Evolutionary conservation across 2,329 filamentous ascomycete genomes (phyloP), one percentile per base, ranked within the genome.

Genomic region (Trichoderma sp.): DNA sequence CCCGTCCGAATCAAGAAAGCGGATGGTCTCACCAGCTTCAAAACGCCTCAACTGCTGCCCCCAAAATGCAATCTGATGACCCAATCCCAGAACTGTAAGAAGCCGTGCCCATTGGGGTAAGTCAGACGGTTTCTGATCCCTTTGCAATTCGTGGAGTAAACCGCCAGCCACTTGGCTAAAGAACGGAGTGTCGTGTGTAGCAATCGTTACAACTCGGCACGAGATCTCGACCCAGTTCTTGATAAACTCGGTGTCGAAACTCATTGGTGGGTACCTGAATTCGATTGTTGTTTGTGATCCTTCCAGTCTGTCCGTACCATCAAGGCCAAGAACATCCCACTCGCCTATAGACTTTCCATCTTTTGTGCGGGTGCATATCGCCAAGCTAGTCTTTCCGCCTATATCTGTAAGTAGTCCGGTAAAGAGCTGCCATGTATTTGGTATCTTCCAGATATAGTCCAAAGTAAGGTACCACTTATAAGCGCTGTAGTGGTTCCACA

Each of bases 251-350:
- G 74, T 67, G 29, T 81, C 78, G 53, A 82, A 82, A 12, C 76
- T 80, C 78, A 79, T 79, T n/a, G 80, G 80, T 1, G 79, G 73
- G 7, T 82, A 79, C 0, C 78, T 75, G 35, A 82, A 81, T 64
- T 80, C 80, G 3, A 80, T 38, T 0, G 81, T 82, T 6, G 77
- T 75, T 5, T 75, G 74, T 2, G 76, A 72, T 50, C 14, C 16
- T 24, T 72, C 38, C 3, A 60, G 45, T 7, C 9, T 16, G 18
- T 33, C 41, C 1, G 50, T 12, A 9, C 14, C 16, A 8, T 35
- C 21, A 12, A 24, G 3, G 9, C 16, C 16, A 38, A 7, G 7
- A n/a, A 3, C 16, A 56, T 33, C 12, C 1, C 6, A 27, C 9
- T 14, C 50, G 50, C 11, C 7, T 53, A n/a, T n/a, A 6, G 72